Evolutionary conservation across 2,329 filamentous ascomycete genomes (phyloP), one percentile per base, ranked within the genome.

Genomic region (Exophiala sp.): DNA sequence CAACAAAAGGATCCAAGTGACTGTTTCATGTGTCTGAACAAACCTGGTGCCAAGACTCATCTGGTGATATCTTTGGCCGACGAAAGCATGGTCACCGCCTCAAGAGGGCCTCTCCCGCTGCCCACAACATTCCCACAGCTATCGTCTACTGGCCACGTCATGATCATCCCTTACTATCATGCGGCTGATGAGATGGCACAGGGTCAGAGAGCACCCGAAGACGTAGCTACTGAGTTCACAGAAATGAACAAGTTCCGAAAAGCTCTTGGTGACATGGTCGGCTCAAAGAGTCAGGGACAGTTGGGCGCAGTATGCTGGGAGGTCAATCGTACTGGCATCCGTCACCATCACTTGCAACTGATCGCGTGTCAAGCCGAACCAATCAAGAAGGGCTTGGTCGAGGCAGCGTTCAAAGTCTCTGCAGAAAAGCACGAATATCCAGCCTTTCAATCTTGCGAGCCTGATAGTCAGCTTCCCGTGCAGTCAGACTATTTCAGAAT

Each of bases 1-100:
- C 52, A 42, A 2, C 69, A 68, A 1, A 71, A 85, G 10, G 84
- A 83, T 5, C 84, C 89, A 1, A 85, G 86, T 48, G 81, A 87
- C 65, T 99, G 94, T 73, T 99, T 94, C 77, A 97, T 99, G 75
- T 99, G 94, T 68, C 79, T 99, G 9, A 91, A 89, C 5, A 96
- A 95, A 69, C 84, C 88, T 5, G 87, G 87, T 57, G 77, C 94
- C 41, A 87, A 88, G 48, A 87, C 86, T 1, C 92, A 99, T 72
- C 87, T 99, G 71, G 87, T 96, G 65, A 87, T 88, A 61, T 91
- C 88, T 21, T 92, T 99, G 60, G 94, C 89, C 49, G 85, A 91
- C 14, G 88, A 95, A 56, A 81, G 85, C 50, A 97, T 97, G 69
- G 73, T 97, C 50, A 95, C 94, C 24, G 94, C 88, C 20, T 90